Evolutionary conservation across 331 rosid genomes (phyloP).

Genomic region (Malus hybrid): DNA sequence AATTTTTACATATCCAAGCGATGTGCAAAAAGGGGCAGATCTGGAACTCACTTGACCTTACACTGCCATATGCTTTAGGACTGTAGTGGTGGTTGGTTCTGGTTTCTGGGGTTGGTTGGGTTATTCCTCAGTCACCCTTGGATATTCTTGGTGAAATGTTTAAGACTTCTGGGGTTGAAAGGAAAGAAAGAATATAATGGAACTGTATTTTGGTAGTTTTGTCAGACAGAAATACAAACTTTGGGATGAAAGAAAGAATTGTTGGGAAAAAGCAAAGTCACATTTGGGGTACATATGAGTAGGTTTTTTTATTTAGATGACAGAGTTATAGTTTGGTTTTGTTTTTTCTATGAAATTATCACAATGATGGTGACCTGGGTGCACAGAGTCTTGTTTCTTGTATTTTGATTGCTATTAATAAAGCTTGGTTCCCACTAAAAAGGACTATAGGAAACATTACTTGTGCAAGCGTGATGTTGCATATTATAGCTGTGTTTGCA

Average conservation of each 20-base stretch:
- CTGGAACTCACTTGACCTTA: not conserved
- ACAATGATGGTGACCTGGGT: not conserved
- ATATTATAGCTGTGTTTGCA: slow-evolving; percentile 93
- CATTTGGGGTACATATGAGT: not conserved
- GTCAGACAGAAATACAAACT: not conserved
- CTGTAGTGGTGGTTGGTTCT: not conserved
- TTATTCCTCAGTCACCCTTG: not conserved
- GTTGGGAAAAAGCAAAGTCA: not conserved
- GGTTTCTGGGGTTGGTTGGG: not conserved
- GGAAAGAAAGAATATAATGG: not conserved
- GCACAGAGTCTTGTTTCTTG: not conserved
- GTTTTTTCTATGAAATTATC: not conserved
- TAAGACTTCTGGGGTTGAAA: not conserved
- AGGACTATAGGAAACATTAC: slow-evolving; percentile 24
- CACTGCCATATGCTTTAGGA: not conserved
- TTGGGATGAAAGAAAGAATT: not conserved
- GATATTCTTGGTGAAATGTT: not conserved
- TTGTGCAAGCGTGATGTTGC: slow-evolving; percentile 93
- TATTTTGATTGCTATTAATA: not conserved
- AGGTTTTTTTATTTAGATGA: not conserved
- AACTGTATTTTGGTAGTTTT: not conserved
- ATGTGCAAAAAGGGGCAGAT: not conserved
- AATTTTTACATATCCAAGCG: not conserved
- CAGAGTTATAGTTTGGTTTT: not conserved
- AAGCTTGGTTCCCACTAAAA: not conserved